Evolutionary conservation across 1,284 basidiomycete species (phyloP), one percentile per base, ranked within the genome.

Genomic region (Boletus sp.): DNA sequence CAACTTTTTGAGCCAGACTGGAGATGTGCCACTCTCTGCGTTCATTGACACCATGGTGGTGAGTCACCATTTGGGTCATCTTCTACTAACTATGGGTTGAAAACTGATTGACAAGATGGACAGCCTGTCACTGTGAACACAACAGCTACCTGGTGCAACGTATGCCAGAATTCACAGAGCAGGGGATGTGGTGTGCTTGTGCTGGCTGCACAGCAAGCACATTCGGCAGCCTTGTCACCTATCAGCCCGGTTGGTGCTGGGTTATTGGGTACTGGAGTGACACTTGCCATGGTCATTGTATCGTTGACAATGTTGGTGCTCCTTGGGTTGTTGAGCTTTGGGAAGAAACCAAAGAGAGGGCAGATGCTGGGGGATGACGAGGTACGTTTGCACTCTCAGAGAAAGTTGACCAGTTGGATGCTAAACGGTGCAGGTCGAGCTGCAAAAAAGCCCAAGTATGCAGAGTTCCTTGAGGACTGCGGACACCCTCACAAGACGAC

Each of bases 251-350:
- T 87, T 13, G 87, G 84, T 19, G 86, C 87, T 31, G 88, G 87
- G 1, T 86, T 88, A 74, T 73, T 89, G 14, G 88, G 88, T 30
- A 87, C 88, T 2, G 84, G 85, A 9, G 67, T 89, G 62, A 82
- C 83, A 30, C 67, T 84, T 31, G 81, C 76, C 11, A 78, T 85
- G 16, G 70, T 77, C 40, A 65, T 79, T 28, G 64, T 76, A 19
- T 75, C 78, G 60, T 67, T 85, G 19, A 77, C 66, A 11, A 67
- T 77, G 19, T 65, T 86, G 44, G 68, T 71, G 25, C 80, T 83
- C 72, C 58, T 83, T 47, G 84, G 87, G 0, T 55, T 81, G 21
- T 48, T 87, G 60, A 76, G 70, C 40, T 65, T 83, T 35, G 79
- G 79, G 10, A 70, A 33, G 44, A 63, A 56, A 59, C 31, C 47